Percentiles rank a stretch among this genome's conserved stretches.
These are phyloP conservation scores for Canna indica DNA, from an alignment of 176 grass and related monocot genomes.

Conservation along the genomic window DNA sequence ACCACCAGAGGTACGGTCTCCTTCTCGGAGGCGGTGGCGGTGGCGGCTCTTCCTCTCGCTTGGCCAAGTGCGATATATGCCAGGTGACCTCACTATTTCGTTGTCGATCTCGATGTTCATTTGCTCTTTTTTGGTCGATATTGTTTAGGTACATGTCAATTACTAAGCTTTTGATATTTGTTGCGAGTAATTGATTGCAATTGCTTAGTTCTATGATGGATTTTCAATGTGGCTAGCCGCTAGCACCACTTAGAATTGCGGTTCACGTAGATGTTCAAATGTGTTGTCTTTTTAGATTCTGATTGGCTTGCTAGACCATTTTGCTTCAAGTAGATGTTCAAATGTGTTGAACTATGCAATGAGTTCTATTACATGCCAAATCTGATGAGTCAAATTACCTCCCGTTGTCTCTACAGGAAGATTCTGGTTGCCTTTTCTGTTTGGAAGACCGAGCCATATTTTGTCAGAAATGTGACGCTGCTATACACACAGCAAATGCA, in stretches of 20 bases:
- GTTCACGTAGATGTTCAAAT: too few species aligned
- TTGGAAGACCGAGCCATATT: constrained; percentile 80
- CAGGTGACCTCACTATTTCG: constrained; percentile 32
- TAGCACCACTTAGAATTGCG: too few species aligned
- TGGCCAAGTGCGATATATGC: constrained; percentile 77
- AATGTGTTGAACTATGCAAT: too few species aligned
- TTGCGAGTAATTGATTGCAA: too few species aligned
- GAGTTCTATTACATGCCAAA: too few species aligned
- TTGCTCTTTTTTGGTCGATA: background rate
- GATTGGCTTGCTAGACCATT: too few species aligned
- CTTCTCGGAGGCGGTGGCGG: constrained; percentile 6
- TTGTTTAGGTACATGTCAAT: too few species aligned
- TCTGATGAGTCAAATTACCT: background rate
- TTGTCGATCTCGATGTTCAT: background rate
- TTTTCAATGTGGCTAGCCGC: too few species aligned
- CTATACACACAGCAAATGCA: constrained; percentile 67
- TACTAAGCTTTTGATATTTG: too few species aligned
- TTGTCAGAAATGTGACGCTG: constrained; percentile 64
- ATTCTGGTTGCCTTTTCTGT: constrained; percentile 83
- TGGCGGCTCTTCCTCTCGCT: background rate
- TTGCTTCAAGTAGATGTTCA: too few species aligned
- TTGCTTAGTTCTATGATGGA: too few species aligned
- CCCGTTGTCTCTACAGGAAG: constrained; percentile 35
- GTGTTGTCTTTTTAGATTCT: too few species aligned
- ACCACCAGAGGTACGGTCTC: constrained; percentile 67